A percentile compares a stretch with the other conserved stretches of the same genome.
Conservation (phyloP, 352 stramenopile species). For the Hyaloperonospora brassicae region DNA sequence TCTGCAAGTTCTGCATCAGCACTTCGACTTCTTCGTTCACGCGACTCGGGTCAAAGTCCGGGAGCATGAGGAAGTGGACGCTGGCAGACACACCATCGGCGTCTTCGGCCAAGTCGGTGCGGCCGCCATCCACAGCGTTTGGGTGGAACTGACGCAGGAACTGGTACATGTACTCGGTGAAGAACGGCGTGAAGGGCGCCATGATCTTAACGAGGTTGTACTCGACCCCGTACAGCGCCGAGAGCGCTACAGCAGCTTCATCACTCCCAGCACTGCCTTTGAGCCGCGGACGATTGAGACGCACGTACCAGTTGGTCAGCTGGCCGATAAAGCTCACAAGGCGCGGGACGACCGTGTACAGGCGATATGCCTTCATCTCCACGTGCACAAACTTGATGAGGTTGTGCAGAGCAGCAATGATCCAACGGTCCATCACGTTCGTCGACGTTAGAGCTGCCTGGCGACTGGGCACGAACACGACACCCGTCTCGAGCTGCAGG, state of each 20-base stretch:
- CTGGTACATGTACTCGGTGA: constrained; percentile 99
- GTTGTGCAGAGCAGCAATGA: constrained; percentile 94
- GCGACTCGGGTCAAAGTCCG: constrained; percentile 86
- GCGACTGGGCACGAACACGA: constrained; percentile 86
- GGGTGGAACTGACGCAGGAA: constrained; percentile 95
- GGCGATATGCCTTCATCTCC: constrained; percentile 98
- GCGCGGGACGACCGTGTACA: constrained; percentile 98
- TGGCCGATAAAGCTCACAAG: constrained; percentile 97
- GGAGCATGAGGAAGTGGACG: constrained; percentile 95
- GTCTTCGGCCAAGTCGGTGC: constrained; percentile 83
- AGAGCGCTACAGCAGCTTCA: constrained; percentile 76
- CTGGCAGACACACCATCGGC: constrained; percentile 88
- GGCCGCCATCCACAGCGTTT: constrained; percentile 51
- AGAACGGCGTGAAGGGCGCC: constrained; percentile 99
- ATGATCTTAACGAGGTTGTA: constrained; percentile 93
- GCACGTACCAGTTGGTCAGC: constrained; percentile 99
- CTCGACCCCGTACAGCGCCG: constrained; percentile 97
- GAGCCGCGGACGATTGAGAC: constrained; percentile 96
- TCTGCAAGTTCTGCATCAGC: constrained; percentile 93
- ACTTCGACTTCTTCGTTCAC: constrained; percentile 91
- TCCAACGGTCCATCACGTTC: constrained; percentile 99
- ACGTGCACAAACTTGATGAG: constrained; percentile 96
- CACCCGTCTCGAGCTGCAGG: constrained; percentile 77
- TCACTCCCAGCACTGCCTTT: constrained; percentile 92
- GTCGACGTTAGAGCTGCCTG: constrained; percentile 84